Evolutionary conservation across 306 rosid species (phyloP).

Genomic region (Sesbania bispinosa): DNA sequence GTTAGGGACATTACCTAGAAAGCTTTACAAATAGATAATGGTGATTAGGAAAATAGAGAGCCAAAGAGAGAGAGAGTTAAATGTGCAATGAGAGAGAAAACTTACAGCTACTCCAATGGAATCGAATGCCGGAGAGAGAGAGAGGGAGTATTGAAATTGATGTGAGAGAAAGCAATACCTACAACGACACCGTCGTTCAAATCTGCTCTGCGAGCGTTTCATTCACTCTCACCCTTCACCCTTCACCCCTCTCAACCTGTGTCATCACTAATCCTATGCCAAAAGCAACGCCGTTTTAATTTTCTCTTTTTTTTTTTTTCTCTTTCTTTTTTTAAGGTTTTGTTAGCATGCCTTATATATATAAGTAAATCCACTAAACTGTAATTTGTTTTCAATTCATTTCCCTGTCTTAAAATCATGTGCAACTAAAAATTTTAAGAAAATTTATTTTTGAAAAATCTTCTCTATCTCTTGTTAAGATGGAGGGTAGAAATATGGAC

Average conservation of each 20-base stretch:
- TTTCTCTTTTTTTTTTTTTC: background rate
- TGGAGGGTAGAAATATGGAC: no score
- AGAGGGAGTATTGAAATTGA: background rate
- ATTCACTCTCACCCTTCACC: background rate
- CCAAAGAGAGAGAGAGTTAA: background rate
- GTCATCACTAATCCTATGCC: background rate
- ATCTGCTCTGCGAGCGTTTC: constrained; percentile 18
- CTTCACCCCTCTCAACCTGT: background rate
- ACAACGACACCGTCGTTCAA: constrained; percentile 33
- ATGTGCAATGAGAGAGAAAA: constrained; percentile 25
- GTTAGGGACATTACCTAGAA: constrained; percentile 25
- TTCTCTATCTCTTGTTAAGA: no score
- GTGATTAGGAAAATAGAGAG: background rate
- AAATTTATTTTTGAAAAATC: no score
- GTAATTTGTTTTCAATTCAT: no score
- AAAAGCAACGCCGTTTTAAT: background rate
- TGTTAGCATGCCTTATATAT: no score
- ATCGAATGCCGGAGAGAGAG: background rate
- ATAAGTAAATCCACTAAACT: no score
- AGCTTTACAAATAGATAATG: constrained; percentile 4
- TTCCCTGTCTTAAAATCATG: no score
- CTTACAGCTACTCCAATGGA: constrained; percentile 26
- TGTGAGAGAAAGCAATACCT: background rate
- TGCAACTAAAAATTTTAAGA: no score
- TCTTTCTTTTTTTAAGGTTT: no score